Conservation (phyloP, 768 basidiomycete genomes). For the Suillus lakei region DNA sequence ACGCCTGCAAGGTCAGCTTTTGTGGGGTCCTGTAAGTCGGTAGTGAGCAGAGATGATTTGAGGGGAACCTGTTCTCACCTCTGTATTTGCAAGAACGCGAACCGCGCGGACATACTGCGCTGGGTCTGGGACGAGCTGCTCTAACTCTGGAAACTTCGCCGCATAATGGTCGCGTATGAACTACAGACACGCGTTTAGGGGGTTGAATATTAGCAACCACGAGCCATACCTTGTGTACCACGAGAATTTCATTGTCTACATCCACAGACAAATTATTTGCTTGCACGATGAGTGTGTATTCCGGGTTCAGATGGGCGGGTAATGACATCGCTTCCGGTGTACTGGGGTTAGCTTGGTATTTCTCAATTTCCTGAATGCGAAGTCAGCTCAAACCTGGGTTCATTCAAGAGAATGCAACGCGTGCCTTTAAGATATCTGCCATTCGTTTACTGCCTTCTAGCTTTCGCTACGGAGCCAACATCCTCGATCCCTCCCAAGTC, state of each 20-base stretch:
- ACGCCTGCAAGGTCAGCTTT: slow-evolving; percentile 82
- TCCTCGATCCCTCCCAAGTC: slow-evolving; percentile 86
- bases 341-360: slow-evolving; percentile 81
- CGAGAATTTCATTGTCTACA: slow-evolving; percentile 95
- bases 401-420: background rate
- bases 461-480: slow-evolving; percentile 86
- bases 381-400: background rate
- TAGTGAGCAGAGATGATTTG: slow-evolving; percentile 6
- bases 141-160: slow-evolving; percentile 94
- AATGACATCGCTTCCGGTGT: slow-evolving; percentile 77
- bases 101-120: slow-evolving; percentile 93
- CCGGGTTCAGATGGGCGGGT: slow-evolving; percentile 88
- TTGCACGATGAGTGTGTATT: slow-evolving; percentile 95
- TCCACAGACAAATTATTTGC: slow-evolving; percentile 99
- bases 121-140: slow-evolving; percentile 92
- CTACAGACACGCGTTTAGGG: slow-evolving; percentile 42
- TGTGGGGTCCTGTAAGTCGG: slow-evolving; percentile 69
- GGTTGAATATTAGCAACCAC: slow-evolving; percentile 9
- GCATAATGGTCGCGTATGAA: slow-evolving; percentile 99
- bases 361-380: slow-evolving; percentile 77
- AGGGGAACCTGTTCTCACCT: slow-evolving; percentile 45
- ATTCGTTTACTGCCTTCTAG: slow-evolving; percentile 87
- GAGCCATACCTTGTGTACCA: slow-evolving; percentile 85
- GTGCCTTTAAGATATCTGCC: slow-evolving; percentile 79
- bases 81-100: slow-evolving; percentile 82